These are phyloP conservation scores for Cercospora sojina DNA, from an alignment of 2,329 filamentous ascomycete genomes.

Conservation along the genomic window DNA sequence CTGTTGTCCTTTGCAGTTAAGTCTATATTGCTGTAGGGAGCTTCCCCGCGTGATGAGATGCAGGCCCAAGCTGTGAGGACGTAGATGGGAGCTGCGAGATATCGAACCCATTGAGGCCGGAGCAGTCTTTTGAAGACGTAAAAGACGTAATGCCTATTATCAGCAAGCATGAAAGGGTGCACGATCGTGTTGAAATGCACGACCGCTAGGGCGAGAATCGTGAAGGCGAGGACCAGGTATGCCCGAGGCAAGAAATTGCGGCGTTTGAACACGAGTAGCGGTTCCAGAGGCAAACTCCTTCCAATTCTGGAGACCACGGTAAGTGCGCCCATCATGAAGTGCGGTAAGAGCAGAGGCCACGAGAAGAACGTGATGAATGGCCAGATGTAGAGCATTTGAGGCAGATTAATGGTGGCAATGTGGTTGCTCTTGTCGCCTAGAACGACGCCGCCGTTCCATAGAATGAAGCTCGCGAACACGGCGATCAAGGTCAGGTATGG, in stretches of 20 bases:
- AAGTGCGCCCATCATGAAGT: constrained; percentile 43
- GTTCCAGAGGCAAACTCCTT: constrained; percentile 31
- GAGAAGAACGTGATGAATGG: constrained; percentile 89
- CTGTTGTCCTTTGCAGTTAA: constrained; percentile 2
- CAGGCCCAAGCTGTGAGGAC: constrained; percentile 66
- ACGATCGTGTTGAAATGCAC: constrained; percentile 87
- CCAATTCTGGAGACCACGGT: constrained; percentile 30
- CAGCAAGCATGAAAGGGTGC: constrained; percentile 92
- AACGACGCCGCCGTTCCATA: constrained; percentile 88
- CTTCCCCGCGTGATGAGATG: constrained; percentile 57
- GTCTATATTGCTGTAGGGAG: constrained; percentile 2
- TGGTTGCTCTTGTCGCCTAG: constrained; percentile 95
- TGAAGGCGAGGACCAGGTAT: constrained; percentile 38
- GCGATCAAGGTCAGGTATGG: constrained; percentile 63
- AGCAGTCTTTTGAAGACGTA: constrained; percentile 87
- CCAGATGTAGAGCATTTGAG: constrained; percentile 96
- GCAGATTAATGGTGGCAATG: constrained; percentile 79
- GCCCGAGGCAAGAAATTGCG: constrained; percentile 41
- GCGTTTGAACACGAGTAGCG: constrained; percentile 38
- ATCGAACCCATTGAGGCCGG: constrained; percentile 43
- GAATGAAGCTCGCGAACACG: constrained; percentile 71
- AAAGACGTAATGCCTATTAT: constrained; percentile 97
- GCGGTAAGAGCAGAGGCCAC: constrained; percentile 67
- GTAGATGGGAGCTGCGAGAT: constrained; percentile 66
- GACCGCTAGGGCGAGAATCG: constrained; percentile 47